Base-by-base conservation (phyloP, 495 filamentous ascomycete species). In the Poronia punctata region DNA sequence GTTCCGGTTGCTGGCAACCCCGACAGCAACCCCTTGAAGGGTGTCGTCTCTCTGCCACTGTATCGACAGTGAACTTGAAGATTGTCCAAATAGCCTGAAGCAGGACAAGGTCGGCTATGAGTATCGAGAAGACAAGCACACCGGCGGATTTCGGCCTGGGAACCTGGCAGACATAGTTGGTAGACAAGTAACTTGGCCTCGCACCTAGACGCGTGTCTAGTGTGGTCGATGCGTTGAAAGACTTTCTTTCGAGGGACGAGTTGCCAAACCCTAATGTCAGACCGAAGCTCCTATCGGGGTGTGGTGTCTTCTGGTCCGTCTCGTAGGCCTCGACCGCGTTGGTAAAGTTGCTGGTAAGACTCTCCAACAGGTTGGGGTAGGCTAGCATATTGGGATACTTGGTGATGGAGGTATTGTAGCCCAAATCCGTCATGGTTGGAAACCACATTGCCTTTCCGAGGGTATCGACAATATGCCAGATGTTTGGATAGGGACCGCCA, bases 391-490 rank as follows among this genome's bases (percentile, higher is more conserved):
- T 38, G 23, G 35, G 35, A n/a, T n/a, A n/a, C 15, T 26, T n/a
- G 14, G 21, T 27, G 7, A 14, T 11, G n/a, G n/a, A n/a, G 35
- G 16, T 18, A 12, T 38, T 38, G 10, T 38, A 24, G 12, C 35
- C 35, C 7, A 38, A 24, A 11, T 38, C 35, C 7, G 35, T 38
- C 35, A 38, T 38, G 22, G 12, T 24, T 6, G 35, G 25, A 24
- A 38, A 38, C 35, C 35, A 38, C 35, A 38, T 38, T 17, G 35
- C 35, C 14, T 38, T 38, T 14, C 35, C 35, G 4, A 38, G 23
- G 19, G 27, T 15, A 24, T 27, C 16, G 1, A 38, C 3, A 7
- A 5, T 17, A 4, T 8, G n/a, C 35, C 35, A 38, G 20, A 38
- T 38, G 20, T 3, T 27, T 8, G 35, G 23, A 14, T 38, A 38